phyloP scores from a whole-genome alignment of 176 grass and related monocot species.

The Thinopyrum elongatum region DNA sequence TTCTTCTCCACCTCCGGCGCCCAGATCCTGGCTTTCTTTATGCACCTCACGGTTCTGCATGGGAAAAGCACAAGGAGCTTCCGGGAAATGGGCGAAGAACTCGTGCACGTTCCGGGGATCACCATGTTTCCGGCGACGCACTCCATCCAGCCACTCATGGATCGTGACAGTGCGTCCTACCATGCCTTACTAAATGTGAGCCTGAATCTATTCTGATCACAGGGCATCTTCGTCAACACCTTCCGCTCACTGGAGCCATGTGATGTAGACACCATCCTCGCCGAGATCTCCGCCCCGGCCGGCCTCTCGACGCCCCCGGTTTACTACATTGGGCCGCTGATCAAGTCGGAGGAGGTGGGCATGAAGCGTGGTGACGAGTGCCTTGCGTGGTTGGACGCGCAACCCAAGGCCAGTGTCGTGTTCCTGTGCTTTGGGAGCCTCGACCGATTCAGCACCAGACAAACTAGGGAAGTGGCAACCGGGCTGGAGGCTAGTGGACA shows the following conservation, averaged over 20 bases:
- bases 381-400: too few species aligned
- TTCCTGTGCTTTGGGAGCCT: too few species aligned
- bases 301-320: too few species aligned
- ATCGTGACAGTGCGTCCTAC: not conserved
- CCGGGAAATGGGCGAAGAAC: not conserved
- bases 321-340: too few species aligned
- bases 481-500: too few species aligned
- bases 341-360: too few species aligned
- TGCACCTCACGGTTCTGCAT: not conserved
- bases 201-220: not conserved
- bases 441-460: too few species aligned
- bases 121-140: not conserved
- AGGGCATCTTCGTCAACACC: not conserved
- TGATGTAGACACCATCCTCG: too few species aligned
- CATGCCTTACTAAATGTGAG: not conserved
- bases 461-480: too few species aligned
- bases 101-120: constrained; percentile 27
- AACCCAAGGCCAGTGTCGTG: too few species aligned
- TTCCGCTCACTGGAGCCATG: not conserved
- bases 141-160: not conserved
- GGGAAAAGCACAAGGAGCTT: not conserved
- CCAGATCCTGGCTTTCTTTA: constrained; percentile 26
- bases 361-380: too few species aligned
- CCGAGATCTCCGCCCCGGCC: too few species aligned
- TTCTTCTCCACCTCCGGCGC: constrained; percentile 56